These are phyloP conservation scores for Fistulifera solaris DNA, from an alignment of 108 stramenopile species.

Conservation along the genomic window DNA sequence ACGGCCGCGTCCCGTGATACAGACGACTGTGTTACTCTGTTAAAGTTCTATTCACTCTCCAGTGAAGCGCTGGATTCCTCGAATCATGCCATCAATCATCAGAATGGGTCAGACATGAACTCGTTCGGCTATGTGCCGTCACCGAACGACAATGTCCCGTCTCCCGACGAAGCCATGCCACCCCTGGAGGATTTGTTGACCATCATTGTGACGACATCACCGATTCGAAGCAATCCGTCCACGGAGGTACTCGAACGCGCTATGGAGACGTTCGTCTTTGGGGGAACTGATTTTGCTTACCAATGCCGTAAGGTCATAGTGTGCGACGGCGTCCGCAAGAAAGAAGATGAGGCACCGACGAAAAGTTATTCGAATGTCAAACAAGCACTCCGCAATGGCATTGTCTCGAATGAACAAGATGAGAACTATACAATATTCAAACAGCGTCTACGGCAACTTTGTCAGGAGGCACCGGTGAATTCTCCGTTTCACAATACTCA, in stretches of 20 bases:
- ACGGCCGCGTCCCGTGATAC: conserved; percentile 18
- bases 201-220: conserved; percentile 74
- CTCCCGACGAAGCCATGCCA: conserved; percentile 22
- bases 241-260: conserved; percentile 66
- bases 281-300: conserved; percentile 61
- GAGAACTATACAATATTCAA: conserved; percentile 63
- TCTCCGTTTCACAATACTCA: conserved; percentile 42
- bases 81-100: too few species aligned
- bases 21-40: conserved; percentile 5
- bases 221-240: conserved; percentile 76
- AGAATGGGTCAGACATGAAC: conserved; percentile 1
- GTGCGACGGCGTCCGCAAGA: conserved; percentile 28
- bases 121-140: conserved; percentile 28
- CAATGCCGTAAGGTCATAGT: conserved; percentile 72
- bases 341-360: conserved; percentile 27
- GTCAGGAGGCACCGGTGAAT: conserved; percentile 14
- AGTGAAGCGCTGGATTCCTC: not conserved
- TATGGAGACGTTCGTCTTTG: conserved; percentile 54
- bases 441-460: conserved; percentile 31
- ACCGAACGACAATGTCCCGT: conserved; percentile 1
- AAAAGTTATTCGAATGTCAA: conserved; percentile 59
- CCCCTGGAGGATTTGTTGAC: conserved; percentile 62
- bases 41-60: conserved; percentile 10
- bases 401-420: conserved; percentile 51
- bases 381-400: conserved; percentile 71